phyloP scores from a whole-genome alignment of 345 rosid species.

The Arabidopsis thaliana region DNA sequence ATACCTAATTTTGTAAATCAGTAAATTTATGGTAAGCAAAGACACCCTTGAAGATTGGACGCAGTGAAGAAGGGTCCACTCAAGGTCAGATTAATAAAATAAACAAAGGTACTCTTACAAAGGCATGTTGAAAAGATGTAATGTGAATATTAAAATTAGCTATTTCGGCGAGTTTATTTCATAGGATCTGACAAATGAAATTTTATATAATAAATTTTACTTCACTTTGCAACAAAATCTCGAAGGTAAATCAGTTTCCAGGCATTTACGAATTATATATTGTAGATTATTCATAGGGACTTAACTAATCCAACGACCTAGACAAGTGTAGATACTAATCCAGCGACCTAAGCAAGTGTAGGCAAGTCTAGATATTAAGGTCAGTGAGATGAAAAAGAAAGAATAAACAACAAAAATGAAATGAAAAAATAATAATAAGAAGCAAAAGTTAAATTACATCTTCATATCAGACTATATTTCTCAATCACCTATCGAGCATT shows the following conservation, averaged over 20 bases:
- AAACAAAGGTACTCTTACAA: slow-evolving; percentile 22
- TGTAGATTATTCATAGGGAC: slow-evolving; percentile 25
- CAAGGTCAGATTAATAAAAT: slow-evolving; percentile 25
- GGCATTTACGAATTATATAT: slow-evolving; percentile 38
- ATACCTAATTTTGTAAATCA: neutral
- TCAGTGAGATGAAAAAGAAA: neutral
- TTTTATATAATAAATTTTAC: slow-evolving; percentile 38
- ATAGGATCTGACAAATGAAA: slow-evolving; percentile 42
- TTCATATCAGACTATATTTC: too few species aligned
- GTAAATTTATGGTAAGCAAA: neutral
- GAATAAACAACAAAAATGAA: too few species aligned
- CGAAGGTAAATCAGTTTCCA: slow-evolving; percentile 33
- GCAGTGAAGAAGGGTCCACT: slow-evolving; percentile 16
- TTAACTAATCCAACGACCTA: slow-evolving; percentile 34
- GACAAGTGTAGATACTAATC: slow-evolving; percentile 27
- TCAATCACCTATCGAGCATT: too few species aligned
- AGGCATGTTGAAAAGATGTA: slow-evolving; percentile 23
- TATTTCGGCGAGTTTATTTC: slow-evolving; percentile 41
- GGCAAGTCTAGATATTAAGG: neutral
- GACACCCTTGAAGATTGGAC: slow-evolving; percentile 7
- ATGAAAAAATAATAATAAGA: too few species aligned
- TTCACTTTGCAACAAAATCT: slow-evolving; percentile 33
- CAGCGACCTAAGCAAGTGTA: slow-evolving; percentile 1
- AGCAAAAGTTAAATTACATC: too few species aligned
- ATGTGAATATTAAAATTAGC: slow-evolving; percentile 39